These are phyloP conservation scores for Nevesoporus exiguus DNA, from an alignment of 768 basidiomycete genomes.

Conservation along the genomic window DNA sequence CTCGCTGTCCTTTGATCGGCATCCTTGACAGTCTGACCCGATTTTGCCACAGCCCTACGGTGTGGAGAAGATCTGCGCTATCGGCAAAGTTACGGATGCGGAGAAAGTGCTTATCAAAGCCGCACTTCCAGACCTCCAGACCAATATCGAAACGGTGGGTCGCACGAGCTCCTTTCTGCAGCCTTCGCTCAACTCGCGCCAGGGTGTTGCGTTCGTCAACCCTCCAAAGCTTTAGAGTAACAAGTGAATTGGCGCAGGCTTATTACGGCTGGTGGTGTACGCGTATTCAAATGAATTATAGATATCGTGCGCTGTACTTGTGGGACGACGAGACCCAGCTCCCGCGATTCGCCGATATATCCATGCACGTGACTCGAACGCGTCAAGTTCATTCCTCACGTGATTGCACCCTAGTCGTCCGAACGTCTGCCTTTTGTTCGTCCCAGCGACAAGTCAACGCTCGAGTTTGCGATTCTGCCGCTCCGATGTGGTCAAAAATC, in stretches of 20 bases:
- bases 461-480: background rate
- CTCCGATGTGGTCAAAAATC: conserved; percentile 60
- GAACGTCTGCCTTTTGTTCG: background rate
- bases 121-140: conserved; percentile 74
- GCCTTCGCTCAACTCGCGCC: background rate
- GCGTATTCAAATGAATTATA: conserved; percentile 6
- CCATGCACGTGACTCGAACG: conserved; percentile 23
- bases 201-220: conserved; percentile 28
- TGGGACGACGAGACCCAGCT: too few relatives aligned
- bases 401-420: conserved; percentile 18
- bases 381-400: conserved; percentile 30
- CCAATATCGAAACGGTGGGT: conserved; percentile 69
- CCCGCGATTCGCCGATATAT: background rate
- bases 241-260: background rate
- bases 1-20: background rate
- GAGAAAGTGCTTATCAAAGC: conserved; percentile 78
- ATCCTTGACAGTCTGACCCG: background rate
- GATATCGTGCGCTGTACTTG: background rate
- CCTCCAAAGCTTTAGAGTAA: conserved; percentile 27
- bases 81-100: conserved; percentile 68
- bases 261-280: conserved; percentile 7
- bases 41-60: conserved; percentile 59
- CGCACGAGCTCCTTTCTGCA: background rate
- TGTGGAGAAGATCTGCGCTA: conserved; percentile 74
- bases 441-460: background rate